These are phyloP conservation scores for Xylaria sp. DNA, from an alignment of 2,329 filamentous ascomycete species.

Conservation along the genomic window DNA sequence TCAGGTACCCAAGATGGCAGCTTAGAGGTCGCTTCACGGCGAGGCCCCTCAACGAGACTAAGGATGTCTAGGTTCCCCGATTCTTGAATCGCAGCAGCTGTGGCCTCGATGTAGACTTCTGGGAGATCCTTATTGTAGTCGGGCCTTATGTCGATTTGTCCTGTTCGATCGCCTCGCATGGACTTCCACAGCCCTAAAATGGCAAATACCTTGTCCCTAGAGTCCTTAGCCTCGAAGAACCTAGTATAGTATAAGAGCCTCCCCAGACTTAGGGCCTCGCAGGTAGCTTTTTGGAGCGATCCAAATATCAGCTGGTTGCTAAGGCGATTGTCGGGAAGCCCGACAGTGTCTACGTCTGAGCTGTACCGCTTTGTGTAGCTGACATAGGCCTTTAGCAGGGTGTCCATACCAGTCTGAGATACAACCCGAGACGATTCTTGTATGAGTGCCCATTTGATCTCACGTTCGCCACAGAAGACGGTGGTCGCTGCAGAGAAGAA, in stretches of 20 bases:
- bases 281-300: constrained; percentile 2
- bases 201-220: constrained; percentile 26
- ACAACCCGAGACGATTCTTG: constrained; percentile 21
- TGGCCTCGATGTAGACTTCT: constrained; percentile 27
- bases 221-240: constrained; percentile 20
- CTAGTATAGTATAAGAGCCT: constrained; percentile 27
- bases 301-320: constrained; percentile 29
- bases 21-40: background rate
- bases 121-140: constrained; percentile 11
- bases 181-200: constrained; percentile 20
- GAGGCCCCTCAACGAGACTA: constrained; percentile 19
- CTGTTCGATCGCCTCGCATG: background rate
- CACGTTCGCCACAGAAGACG: constrained; percentile 16
- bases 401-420: constrained; percentile 18
- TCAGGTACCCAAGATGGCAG: constrained; percentile 29
- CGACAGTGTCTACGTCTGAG: background rate
- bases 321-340: constrained; percentile 28
- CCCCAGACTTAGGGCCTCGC: background rate
- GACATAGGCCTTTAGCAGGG: constrained; percentile 22
- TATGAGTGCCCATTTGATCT: constrained; percentile 24
- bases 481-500: constrained; percentile 23
- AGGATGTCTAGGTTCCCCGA: constrained; percentile 24
- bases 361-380: constrained; percentile 8
- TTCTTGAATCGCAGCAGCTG: constrained; percentile 23
- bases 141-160: background rate